These are phyloP conservation scores for Symbiodinium natans DNA, from an alignment of 73 alveolate species.

Conservation along the genomic window DNA sequence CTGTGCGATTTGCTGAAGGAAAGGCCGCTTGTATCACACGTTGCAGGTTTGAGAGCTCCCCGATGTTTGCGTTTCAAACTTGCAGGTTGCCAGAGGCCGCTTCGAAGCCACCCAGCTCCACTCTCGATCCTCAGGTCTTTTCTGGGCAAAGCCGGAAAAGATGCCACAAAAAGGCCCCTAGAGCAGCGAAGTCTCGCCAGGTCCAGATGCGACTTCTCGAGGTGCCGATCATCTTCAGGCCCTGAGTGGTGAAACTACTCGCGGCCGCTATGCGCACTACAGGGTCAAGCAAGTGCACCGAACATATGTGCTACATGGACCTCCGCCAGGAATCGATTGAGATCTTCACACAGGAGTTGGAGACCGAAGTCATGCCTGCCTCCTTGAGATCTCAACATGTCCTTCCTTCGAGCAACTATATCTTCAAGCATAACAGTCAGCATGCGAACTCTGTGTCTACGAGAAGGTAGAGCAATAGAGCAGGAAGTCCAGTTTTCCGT, in stretches of 20 bases:
- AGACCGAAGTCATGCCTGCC: neutral
- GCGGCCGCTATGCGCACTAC: neutral
- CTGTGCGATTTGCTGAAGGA: neutral
- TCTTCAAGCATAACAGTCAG: too few species aligned
- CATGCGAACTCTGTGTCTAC: too few species aligned
- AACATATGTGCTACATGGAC: too few species aligned
- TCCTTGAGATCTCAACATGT: neutral
- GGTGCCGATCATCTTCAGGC: neutral
- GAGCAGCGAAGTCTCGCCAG: too few species aligned
- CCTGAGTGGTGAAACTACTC: neutral
- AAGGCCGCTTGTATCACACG: neutral
- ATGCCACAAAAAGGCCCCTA: too few species aligned
- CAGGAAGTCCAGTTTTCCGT: too few species aligned
- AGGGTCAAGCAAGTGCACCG: too few species aligned
- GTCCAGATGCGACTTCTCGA: neutral
- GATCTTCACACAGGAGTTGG: neutral
- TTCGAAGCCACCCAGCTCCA: neutral
- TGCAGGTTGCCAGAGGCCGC: neutral
- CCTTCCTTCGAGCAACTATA: too few species aligned
- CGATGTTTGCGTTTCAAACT: neutral
- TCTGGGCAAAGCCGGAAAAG: too few species aligned
- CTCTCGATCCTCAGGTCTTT: neutral
- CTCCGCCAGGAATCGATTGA: neutral
- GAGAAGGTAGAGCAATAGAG: too few species aligned
- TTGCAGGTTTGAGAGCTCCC: neutral